Percentiles rank a stretch among this genome's conserved stretches.
Conservation (phyloP, 1,284 basidiomycete genomes). For the Cryptococcus maquisensis region DNA sequence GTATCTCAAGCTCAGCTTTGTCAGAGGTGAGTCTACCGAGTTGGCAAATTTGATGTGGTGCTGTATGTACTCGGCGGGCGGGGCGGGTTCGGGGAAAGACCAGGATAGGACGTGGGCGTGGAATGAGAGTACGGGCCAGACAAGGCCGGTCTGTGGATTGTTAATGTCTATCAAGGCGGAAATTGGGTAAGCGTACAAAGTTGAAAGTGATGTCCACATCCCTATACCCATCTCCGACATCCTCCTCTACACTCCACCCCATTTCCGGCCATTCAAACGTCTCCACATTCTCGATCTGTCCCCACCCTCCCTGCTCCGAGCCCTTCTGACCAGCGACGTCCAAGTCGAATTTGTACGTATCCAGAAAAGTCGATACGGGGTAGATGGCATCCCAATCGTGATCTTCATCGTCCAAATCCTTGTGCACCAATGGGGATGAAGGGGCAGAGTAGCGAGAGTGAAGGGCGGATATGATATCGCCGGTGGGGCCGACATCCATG, state of each 20-base stretch:
- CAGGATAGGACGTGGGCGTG: conserved; percentile 85
- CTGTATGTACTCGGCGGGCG: conserved; percentile 66
- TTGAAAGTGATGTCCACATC: conserved; percentile 66
- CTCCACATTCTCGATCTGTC: conserved; percentile 62
- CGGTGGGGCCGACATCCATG: conserved; percentile 70
- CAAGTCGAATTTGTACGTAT: conserved; percentile 37
- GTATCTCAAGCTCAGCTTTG: conserved; percentile 37
- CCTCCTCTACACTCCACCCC: conserved; percentile 25
- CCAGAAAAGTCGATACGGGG: conserved; percentile 62
- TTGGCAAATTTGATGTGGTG: conserved; percentile 77
- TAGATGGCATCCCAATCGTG: conserved; percentile 81
- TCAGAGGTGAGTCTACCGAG: conserved; percentile 29
- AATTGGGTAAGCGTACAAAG: conserved; percentile 61
- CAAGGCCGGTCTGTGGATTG: conserved; percentile 29
- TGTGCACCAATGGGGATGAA: conserved; percentile 20
- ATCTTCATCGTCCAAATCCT: conserved; percentile 40
- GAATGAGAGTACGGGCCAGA: conserved; percentile 71
- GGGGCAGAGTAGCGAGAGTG: conserved; percentile 56
- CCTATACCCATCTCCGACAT: conserved; percentile 55
- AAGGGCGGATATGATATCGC: conserved; percentile 52
- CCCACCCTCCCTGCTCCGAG: conserved; percentile 50
- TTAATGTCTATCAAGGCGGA: not conserved
- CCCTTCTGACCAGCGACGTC: not conserved
- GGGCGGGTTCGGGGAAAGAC: conserved; percentile 66
- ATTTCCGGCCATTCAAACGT: conserved; percentile 40